Evolutionary conservation across 2,329 filamentous ascomycete genomes (phyloP).

Genomic region (Colletotrichum tropicicola): DNA sequence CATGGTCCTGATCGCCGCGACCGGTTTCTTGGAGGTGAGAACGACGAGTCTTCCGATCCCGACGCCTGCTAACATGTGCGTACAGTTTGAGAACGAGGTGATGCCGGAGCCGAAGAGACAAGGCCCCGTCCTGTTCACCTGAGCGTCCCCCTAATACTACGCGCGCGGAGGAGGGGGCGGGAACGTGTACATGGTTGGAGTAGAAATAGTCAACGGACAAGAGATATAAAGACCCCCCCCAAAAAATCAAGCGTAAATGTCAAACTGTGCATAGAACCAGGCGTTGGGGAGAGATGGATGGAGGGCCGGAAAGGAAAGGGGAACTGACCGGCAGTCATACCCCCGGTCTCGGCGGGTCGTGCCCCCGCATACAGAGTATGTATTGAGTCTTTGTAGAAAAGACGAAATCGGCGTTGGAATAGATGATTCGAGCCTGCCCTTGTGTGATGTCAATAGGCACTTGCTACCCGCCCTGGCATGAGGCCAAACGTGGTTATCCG

Average conservation of each 20-base stretch:
- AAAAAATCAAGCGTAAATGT: slow-evolving; percentile 3
- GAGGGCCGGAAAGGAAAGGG: slow-evolving; percentile 2
- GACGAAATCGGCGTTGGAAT: no score
- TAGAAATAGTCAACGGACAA: slow-evolving; percentile 1
- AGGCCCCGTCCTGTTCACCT: slow-evolving; percentile 51
- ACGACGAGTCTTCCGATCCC: not conserved
- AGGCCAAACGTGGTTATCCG: no score
- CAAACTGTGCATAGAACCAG: slow-evolving; percentile 27
- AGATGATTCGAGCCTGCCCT: no score
- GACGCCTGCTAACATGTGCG: slow-evolving; percentile 5
- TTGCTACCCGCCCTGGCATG: no score
- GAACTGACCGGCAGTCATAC: not conserved
- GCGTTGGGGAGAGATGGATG: slow-evolving; percentile 19
- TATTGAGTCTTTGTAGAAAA: not conserved
- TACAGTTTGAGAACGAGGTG: slow-evolving; percentile 53
- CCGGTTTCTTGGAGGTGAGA: slow-evolving; percentile 86
- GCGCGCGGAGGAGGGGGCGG: not conserved
- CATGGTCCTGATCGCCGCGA: slow-evolving; percentile 83
- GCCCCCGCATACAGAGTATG: not conserved
- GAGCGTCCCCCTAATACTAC: slow-evolving; percentile 1
- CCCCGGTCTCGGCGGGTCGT: not conserved
- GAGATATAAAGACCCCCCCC: not conserved
- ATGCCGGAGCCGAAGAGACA: slow-evolving; percentile 43
- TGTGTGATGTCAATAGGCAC: no score
- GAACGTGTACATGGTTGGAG: not conserved